Evolutionary conservation across 257 asterid genomes (phyloP), one percentile per base, ranked within the genome.

Genomic region (Gentiana dahurica): DNA sequence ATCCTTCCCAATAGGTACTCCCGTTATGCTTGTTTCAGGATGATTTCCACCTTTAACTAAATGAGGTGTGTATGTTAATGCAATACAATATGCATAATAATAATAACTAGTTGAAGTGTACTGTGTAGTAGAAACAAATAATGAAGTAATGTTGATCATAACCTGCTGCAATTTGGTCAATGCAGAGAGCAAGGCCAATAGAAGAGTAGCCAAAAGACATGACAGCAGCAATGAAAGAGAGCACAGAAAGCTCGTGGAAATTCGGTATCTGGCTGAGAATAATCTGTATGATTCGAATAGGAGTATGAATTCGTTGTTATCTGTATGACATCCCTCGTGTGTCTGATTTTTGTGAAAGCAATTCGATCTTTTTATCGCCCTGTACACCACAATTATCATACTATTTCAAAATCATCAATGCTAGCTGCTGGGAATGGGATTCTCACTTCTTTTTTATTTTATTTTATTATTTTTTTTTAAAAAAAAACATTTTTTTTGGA

Each of bases 11-110:
- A 75, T 11, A 0, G 81, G 81, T 34, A 65, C 53, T 32, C 95
- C 94, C 0, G 80, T 76, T 47, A 87, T 54, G 64, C 81, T 69
- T n/a, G 81, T 77, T 47, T 70, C 2, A 9, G 68, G 65, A 49
- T 43, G 61, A n/a, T 57, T 58, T 52, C 74, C 74, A 1, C 62
- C 74, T 69, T 51, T 55, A 57, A 61, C 15, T 10, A 9, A 52
- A 43, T 4, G 49, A 35, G 2, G 0, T 24, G 24, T 24, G 24
- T 24, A 24, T 24, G 24, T 24, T 24, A 24, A 24, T 24, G 24
- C 0, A 1, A 24, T 24, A 24, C 0, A 24, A 24, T 24, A 24
- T 24, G 24, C 24, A 24, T 24, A 24, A 24, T 24, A 1, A 24
- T 15, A 36, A 36, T 35, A n/a, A 10, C 9, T 36, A 54, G 12